Evolutionary conservation across 495 filamentous ascomycete genomes (phyloP).

Genomic region (Aspergillus coremiiformis): DNA sequence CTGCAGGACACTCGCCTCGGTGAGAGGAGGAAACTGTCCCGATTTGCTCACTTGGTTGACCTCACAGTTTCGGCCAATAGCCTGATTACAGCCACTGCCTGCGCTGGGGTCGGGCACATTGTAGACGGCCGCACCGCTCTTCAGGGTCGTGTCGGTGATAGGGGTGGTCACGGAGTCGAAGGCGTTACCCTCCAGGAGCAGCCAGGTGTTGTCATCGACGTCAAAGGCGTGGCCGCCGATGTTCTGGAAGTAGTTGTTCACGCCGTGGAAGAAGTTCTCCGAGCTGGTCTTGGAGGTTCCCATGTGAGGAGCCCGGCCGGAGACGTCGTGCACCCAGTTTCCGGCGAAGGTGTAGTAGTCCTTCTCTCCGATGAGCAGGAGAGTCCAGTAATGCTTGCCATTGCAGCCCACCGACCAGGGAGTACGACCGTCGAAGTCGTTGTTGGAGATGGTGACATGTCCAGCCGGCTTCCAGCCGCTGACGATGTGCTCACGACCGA

Average conservation of each 20-base stretch:
- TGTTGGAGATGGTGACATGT: slow-evolving; percentile 23
- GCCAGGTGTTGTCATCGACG: slow-evolving; percentile 9
- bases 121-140: slow-evolving; percentile 6
- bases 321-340: slow-evolving; percentile 36
- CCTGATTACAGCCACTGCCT: not conserved
- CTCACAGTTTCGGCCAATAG: slow-evolving; percentile 11
- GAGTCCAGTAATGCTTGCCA: slow-evolving; percentile 44
- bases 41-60: slow-evolving; percentile 10
- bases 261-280: slow-evolving; percentile 32
- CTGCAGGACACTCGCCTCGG: slow-evolving; percentile 4
- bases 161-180: slow-evolving; percentile 11
- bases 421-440: slow-evolving; percentile 40
- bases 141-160: slow-evolving; percentile 3
- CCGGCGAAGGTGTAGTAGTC: slow-evolving; percentile 13
- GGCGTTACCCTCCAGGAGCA: slow-evolving; percentile 16
- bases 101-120: slow-evolving; percentile 3
- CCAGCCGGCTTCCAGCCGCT: slow-evolving; percentile 9
- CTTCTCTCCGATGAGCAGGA: slow-evolving; percentile 16
- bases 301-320: slow-evolving; percentile 28
- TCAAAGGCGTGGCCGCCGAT: slow-evolving; percentile 17
- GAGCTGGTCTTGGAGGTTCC: slow-evolving; percentile 33
- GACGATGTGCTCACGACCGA: slow-evolving; percentile 15
- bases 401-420: slow-evolving; percentile 42
- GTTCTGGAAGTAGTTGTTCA: slow-evolving; percentile 19
- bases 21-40: slow-evolving; percentile 6